Conservation (phyloP, 768 basidiomycete species). For the Suillus bovinus region DNA sequence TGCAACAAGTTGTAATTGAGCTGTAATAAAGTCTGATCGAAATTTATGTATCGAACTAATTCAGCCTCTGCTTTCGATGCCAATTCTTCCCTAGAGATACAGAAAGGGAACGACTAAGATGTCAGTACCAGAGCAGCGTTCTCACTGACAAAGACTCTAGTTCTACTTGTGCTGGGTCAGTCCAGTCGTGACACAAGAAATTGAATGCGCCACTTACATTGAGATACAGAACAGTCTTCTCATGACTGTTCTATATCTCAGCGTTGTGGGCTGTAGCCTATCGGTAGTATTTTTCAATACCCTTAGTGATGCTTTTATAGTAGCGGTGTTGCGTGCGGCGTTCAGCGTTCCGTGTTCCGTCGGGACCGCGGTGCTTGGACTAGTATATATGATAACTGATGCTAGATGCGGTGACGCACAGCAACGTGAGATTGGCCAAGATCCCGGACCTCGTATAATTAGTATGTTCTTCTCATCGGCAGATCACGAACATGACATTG, state of each 20-base stretch:
- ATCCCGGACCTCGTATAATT: not conserved
- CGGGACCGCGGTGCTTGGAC: not conserved
- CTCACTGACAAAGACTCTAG: not conserved
- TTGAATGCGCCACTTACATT: not conserved
- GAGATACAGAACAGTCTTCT: not conserved
- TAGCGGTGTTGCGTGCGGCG: too few species aligned
- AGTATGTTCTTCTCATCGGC: too few species aligned
- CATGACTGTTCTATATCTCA: constrained; percentile 4
- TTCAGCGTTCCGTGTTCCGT: not conserved
- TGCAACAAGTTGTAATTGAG: constrained; percentile 6
- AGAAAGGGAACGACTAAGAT: not conserved
- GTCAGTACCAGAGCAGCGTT: not conserved
- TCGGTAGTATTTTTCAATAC: not conserved
- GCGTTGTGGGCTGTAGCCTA: not conserved
- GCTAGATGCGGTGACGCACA: not conserved
- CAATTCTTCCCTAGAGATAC: not conserved
- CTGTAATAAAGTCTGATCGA: not conserved
- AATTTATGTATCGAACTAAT: not conserved
- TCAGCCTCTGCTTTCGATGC: not conserved
- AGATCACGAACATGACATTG: too few species aligned
- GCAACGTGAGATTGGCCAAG: not conserved
- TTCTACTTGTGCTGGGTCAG: not conserved
- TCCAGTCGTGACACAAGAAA: not conserved
- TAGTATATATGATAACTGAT: not conserved
- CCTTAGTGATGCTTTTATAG: not conserved